Evolutionary conservation across 352 stramenopile species (phyloP).

Genomic region (Blastocystis sp.): DNA sequence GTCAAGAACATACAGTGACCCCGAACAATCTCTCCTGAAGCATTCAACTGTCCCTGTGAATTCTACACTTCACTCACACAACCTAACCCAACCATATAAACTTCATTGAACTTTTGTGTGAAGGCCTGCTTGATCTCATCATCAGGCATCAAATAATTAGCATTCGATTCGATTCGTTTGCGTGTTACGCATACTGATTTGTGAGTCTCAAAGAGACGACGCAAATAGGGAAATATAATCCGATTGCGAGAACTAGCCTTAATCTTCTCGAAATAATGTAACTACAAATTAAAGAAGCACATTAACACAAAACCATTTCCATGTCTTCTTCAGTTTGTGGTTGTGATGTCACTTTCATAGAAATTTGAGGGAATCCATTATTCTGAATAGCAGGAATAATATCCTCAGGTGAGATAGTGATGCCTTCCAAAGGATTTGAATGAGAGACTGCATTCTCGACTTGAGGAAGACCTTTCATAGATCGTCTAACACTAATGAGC

Average conservation of each 20-base stretch:
- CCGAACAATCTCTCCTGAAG: not conserved
- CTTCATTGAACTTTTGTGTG: not conserved
- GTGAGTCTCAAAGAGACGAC: constrained; percentile 39
- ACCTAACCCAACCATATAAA: not conserved
- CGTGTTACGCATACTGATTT: constrained; percentile 37
- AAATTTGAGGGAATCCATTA: not conserved
- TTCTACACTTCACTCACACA: not conserved
- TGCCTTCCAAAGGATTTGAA: not conserved
- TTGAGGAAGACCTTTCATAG: constrained; percentile 11
- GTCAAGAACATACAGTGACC: constrained; percentile 17
- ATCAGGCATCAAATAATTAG: not conserved
- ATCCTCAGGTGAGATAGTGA: constrained; percentile 13
- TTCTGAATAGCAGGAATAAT: not conserved
- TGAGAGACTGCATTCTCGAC: not conserved
- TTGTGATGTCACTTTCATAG: not conserved
- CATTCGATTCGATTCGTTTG: not conserved
- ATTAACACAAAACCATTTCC: not conserved
- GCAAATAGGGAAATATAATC: constrained; percentile 36
- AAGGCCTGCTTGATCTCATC: constrained; percentile 28
- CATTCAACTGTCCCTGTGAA: not conserved
- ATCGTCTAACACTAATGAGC: not conserved
- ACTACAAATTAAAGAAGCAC: not conserved
- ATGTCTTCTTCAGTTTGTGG: not conserved
- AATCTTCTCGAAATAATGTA: constrained; percentile 2
- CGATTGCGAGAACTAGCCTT: constrained; percentile 45